Conservation (phyloP, 805 yeast species). For the Yarrowia porcina region DNA sequence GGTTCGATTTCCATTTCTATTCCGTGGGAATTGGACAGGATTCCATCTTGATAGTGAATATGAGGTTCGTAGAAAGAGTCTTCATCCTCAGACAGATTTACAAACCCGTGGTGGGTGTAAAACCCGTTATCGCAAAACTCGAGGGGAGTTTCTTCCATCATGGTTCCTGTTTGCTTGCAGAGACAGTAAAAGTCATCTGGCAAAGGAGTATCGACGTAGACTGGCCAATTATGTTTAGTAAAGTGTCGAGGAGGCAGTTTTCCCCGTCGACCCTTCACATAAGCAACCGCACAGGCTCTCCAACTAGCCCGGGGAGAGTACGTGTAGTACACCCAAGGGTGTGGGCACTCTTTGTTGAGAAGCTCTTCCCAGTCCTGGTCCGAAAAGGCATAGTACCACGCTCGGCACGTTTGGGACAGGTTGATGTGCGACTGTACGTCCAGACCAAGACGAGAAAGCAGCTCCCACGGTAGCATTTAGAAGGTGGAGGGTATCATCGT, state of each 20-base stretch:
- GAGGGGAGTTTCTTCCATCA: not conserved
- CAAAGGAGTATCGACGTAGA: not conserved
- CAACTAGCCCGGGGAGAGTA: not conserved
- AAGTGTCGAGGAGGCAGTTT: not conserved
- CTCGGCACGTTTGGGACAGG: not conserved
- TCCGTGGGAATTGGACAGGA: not conserved
- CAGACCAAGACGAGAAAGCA: not conserved
- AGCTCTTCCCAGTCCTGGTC: not conserved
- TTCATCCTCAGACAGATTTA: not conserved
- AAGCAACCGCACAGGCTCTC: not conserved
- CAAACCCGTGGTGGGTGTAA: not conserved
- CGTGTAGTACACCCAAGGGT: not conserved
- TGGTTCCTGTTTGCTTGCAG: not conserved
- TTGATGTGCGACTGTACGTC: not conserved
- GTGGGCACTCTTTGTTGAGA: not conserved
- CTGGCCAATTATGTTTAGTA: not conserved
- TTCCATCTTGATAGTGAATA: not conserved
- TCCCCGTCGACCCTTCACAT: not conserved
- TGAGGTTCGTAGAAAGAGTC: not conserved
- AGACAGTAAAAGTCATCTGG: not conserved
- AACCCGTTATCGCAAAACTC: not conserved
- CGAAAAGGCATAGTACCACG: not conserved
- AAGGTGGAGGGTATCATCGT: too few relatives aligned
- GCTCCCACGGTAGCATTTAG: constrained; percentile 1
- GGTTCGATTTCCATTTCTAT: not conserved